Percentiles rank a stretch among this genome's conserved stretches.
phyloP scores from a whole-genome alignment of 306 rosid genomes.

The Quercus parvula region DNA sequence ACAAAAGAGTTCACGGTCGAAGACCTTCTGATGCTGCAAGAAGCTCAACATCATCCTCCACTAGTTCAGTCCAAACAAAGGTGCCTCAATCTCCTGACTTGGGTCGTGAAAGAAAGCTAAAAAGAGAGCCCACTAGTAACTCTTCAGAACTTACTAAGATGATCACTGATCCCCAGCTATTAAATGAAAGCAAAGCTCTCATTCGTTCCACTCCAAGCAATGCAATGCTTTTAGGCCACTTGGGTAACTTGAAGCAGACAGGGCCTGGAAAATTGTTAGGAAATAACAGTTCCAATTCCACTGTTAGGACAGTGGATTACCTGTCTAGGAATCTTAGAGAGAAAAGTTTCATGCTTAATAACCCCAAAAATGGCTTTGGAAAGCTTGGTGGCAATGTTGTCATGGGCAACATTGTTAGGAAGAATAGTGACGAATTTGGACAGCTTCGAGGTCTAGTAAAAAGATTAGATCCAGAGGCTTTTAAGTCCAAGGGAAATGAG shows the following conservation, averaged over 20 bases:
- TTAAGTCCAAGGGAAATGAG: conserved; percentile 85
- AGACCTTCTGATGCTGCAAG: conserved; percentile 62
- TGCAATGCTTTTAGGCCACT: conserved; percentile 10
- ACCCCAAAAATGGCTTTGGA: conserved; percentile 20
- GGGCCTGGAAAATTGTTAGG: conserved; percentile 34
- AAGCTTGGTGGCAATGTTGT: conserved; percentile 19
- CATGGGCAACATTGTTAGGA: conserved; percentile 85
- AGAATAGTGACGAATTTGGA: conserved; percentile 40
- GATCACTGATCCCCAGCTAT: conserved; percentile 21
- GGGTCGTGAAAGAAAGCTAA: conserved; percentile 24
- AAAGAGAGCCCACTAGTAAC: conserved; percentile 21
- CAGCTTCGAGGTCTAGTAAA: conserved; percentile 36
- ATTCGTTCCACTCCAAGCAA: conserved; percentile 19
- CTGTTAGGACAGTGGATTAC: conserved; percentile 21
- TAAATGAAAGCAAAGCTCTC: conserved; percentile 33
- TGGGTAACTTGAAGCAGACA: conserved; percentile 46
- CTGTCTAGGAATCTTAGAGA: conserved; percentile 29
- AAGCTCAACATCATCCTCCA: conserved; percentile 61
- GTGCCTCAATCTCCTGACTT: conserved; percentile 22
- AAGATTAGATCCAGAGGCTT: conserved; percentile 62
- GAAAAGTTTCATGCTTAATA: conserved; percentile 12
- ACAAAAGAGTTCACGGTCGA: conserved; percentile 27
- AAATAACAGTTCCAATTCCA: conserved; percentile 43
- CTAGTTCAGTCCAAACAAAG: conserved; percentile 32
- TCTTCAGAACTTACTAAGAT: conserved; percentile 44